Percentiles rank a stretch among this genome's conserved stretches.
Evolutionary conservation across 768 basidiomycete species (phyloP).

Genomic region (Phanerodontia chrysosporium): DNA sequence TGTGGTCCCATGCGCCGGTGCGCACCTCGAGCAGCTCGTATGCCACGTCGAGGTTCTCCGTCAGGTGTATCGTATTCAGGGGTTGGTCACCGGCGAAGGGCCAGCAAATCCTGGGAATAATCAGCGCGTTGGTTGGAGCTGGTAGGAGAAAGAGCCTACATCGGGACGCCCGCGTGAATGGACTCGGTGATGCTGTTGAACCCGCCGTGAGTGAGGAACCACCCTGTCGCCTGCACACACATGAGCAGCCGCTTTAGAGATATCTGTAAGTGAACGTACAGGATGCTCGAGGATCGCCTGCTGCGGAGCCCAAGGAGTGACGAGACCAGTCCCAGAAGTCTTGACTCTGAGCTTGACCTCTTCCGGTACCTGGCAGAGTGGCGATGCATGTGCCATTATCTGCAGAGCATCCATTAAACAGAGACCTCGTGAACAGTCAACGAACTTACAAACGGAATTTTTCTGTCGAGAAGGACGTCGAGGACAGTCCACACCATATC

Average conservation of each 20-base stretch:
- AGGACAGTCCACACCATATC: conserved; percentile 18
- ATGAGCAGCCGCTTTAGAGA: too few relatives aligned
- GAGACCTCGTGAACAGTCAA: too few relatives aligned
- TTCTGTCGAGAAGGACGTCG: conserved; percentile 18
- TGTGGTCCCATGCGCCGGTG: conserved; percentile 11
- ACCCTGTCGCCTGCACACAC: conserved; percentile 15
- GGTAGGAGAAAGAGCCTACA: conserved; percentile 10
- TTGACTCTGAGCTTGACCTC: conserved; percentile 12
- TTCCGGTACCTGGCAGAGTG: conserved; percentile 1
- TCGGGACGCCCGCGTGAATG: conserved; percentile 19
- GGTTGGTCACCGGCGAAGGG: conserved; percentile 23
- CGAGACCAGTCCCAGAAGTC: conserved; percentile 15
- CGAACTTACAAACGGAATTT: conserved; percentile 20
- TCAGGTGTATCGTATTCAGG: conserved; percentile 15
- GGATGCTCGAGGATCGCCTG: conserved; percentile 22
- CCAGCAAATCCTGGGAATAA: conserved; percentile 24
- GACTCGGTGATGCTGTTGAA: conserved; percentile 23
- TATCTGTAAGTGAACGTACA: conserved; percentile 12
- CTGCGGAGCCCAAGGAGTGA: conserved; percentile 24
- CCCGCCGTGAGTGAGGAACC: conserved; percentile 25
- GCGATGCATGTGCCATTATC: conserved; percentile 19
- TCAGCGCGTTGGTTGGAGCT: too few relatives aligned
- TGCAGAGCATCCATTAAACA: too few relatives aligned
- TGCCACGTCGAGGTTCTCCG: conserved; percentile 15
- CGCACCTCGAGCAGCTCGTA: conserved; percentile 21